phyloP scores from a whole-genome alignment of 2,329 filamentous ascomycete species.

The Thelonectria discophora region DNA sequence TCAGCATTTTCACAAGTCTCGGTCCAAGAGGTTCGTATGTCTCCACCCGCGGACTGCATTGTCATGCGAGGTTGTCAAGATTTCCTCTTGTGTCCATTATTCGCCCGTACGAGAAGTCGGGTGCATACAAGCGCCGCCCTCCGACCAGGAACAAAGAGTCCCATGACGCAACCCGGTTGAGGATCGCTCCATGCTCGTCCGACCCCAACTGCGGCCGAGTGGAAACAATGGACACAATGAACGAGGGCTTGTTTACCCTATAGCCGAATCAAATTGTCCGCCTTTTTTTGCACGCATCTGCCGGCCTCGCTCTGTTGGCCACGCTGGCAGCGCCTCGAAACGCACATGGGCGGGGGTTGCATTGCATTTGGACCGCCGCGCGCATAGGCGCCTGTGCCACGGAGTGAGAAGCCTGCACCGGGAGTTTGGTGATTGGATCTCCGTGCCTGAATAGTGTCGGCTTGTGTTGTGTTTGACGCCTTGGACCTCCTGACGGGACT shows the following conservation, averaged over 20 bases:
- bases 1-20: background rate
- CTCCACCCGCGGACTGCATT: constrained; percentile 21
- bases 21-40: constrained; percentile 3
- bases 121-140: constrained; percentile 33
- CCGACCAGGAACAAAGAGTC: constrained; percentile 28
- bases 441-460: constrained; percentile 26
- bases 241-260: constrained; percentile 38
- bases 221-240: constrained; percentile 23
- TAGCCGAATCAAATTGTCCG: constrained; percentile 23
- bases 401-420: constrained; percentile 15
- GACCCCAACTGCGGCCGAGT: constrained; percentile 34
- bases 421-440: constrained; percentile 12
- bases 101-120: constrained; percentile 18
- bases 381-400: constrained; percentile 32
- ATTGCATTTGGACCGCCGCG: constrained; percentile 22
- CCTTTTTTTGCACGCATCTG: constrained; percentile 26
- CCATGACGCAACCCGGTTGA: constrained; percentile 39
- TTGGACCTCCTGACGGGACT: background rate
- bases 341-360: constrained; percentile 29
- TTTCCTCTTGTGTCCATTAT: constrained; percentile 1
- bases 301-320: constrained; percentile 37
- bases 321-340: constrained; percentile 36
- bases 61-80: constrained; percentile 22
- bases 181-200: constrained; percentile 32
- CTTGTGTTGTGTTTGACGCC: background rate